Evolutionary conservation across 2,329 filamentous ascomycete species (phyloP).

Genomic region (Venturia asperata): DNA sequence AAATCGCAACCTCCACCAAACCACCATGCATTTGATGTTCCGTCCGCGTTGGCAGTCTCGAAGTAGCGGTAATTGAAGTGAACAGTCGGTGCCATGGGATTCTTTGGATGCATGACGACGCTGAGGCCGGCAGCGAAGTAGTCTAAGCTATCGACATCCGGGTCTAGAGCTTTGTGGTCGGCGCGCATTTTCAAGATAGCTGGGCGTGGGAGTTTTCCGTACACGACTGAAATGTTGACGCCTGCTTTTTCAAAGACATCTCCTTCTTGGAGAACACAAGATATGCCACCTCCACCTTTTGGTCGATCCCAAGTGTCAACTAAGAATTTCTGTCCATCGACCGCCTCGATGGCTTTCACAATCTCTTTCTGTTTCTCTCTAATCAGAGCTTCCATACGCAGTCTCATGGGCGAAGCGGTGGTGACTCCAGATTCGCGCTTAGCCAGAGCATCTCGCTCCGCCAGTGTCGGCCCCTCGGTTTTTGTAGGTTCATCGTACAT

Average conservation of each 20-base stretch:
- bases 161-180: constrained; percentile 82
- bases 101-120: constrained; percentile 85
- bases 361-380: constrained; percentile 88
- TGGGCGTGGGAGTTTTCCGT: constrained; percentile 77
- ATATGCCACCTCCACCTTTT: constrained; percentile 86
- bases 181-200: constrained; percentile 90
- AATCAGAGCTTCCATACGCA: constrained; percentile 96
- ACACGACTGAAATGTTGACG: constrained; percentile 91
- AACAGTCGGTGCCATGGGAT: constrained; percentile 95
- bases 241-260: constrained; percentile 98
- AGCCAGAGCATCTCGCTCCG: constrained; percentile 72
- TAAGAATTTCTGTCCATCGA: constrained; percentile 77
- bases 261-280: constrained; percentile 89
- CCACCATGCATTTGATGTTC: constrained; percentile 86
- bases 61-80: constrained; percentile 99
- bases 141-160: constrained; percentile 71
- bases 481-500: constrained; percentile 35
- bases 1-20: constrained; percentile 93
- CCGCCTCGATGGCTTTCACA: constrained; percentile 68
- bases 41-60: constrained; percentile 82
- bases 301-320: constrained; percentile 81
- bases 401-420: constrained; percentile 81
- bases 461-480: constrained; percentile 62
- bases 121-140: constrained; percentile 95
- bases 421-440: constrained; percentile 73